Base-by-base conservation (phyloP, 2,329 filamentous ascomycete genomes). In the Huntiella bhutanensis region DNA sequence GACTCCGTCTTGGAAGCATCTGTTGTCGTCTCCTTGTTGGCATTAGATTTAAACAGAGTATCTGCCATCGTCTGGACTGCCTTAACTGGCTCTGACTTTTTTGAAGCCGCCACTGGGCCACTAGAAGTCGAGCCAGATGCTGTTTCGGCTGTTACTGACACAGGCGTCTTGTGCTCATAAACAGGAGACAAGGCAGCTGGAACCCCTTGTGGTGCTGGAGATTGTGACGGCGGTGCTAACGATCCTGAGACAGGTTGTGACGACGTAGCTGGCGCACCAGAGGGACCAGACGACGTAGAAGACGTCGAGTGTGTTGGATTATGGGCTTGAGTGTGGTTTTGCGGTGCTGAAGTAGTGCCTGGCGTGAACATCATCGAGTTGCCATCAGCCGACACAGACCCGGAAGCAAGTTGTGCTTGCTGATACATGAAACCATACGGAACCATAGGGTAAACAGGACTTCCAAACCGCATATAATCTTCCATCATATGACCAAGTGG, bases 131-230 rank as follows among this genome's bases (percentile, higher is more conserved):
- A n/a, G 34, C 12, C 15, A 7, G 4, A 7, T n/a, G 11, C 16
- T 6, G 38, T 41, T 13, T 13, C 38, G 3, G n/a, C 19, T 6
- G 38, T 12, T 4, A 4, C 16, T 41, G 5, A 12, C 40, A 32
- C 17, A n/a, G 19, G 8, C 11, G 33, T 13, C 36, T 45, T 49
- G 38, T 49, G 39, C 33, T 48, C 46, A 36, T 48, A 48, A 5
- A 48, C 46, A 8, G 46, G 46, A 10, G 46, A 40, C 28, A 48
- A 11, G 8, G 32, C 35, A 34, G 38, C 22, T 8, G 46, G 16
- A 39, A 17, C 17, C 11, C 38, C 19, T 5, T 41, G 43, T 19
- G 38, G 4, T 8, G 36, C 19, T 12, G 35, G 37, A 33, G 16
- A 6, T 10, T 36, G 41, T 38, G 43, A 38, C 15, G 36, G 8